Evolutionary conservation across 257 asterid species (phyloP).

Genomic region (Nicotiana noctiflora): DNA sequence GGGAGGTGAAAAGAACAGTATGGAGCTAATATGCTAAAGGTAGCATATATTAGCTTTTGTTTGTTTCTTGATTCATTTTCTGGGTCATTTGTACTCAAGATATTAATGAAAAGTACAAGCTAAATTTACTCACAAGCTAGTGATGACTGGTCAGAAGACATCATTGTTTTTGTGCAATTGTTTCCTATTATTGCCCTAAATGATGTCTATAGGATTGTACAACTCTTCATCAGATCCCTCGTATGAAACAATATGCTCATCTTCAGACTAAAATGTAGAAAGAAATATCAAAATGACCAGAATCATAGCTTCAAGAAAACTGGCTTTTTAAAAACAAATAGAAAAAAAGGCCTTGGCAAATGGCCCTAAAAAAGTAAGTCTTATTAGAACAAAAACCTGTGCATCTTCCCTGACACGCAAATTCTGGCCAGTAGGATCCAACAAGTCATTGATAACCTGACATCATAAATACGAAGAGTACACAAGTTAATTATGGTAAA

Average conservation of each 20-base stretch:
- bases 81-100: neutral
- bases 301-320: neutral
- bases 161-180: neutral
- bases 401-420: slow-evolving; percentile 98
- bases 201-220: neutral
- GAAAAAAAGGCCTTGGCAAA: neutral
- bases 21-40: neutral
- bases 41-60: neutral
- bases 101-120: neutral
- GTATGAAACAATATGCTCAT: neutral
- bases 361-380: neutral
- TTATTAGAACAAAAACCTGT: slow-evolving; percentile 50
- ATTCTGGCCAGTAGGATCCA: slow-evolving; percentile 98
- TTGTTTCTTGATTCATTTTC: neutral
- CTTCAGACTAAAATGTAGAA: neutral
- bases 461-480: slow-evolving; percentile 9
- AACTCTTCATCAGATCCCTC: neutral
- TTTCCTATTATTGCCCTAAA: neutral
- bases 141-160: neutral
- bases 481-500: neutral
- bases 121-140: neutral
- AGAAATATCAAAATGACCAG: neutral
- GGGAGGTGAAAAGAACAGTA: neutral
- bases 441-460: slow-evolving; percentile 95
- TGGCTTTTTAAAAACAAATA: neutral